These are phyloP conservation scores for Aspergillus neoniger DNA, from an alignment of 2,329 filamentous ascomycete genomes.

Conservation along the genomic window DNA sequence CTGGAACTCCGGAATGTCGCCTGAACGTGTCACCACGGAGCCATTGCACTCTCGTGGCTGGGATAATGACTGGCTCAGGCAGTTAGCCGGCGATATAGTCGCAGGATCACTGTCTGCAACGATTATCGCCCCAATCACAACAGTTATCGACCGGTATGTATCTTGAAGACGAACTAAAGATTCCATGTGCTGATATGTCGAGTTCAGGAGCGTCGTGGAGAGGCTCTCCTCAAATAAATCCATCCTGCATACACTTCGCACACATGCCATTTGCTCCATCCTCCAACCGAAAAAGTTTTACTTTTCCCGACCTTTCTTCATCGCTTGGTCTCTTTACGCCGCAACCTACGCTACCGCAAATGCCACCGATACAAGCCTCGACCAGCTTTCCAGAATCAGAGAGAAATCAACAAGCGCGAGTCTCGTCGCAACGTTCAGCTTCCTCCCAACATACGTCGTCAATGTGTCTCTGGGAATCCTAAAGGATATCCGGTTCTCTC, in stretches of 20 bases:
- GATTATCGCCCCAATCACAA: conserved; percentile 28
- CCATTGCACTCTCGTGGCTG: not conserved
- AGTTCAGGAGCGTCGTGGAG: conserved; percentile 28
- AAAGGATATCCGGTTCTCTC: conserved; percentile 50
- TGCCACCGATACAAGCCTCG: conserved; percentile 70
- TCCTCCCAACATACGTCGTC: conserved; percentile 56
- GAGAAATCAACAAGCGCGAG: conserved; percentile 45
- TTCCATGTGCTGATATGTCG: not conserved
- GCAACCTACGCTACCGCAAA: conserved; percentile 87
- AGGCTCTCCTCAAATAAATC: conserved; percentile 26
- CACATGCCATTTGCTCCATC: conserved; percentile 24
- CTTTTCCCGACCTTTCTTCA: conserved; percentile 39
- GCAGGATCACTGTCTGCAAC: conserved; percentile 30
- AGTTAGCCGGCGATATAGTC: conserved; percentile 26
- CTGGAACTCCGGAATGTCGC: not conserved
- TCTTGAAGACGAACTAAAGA: not conserved
- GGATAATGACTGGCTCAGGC: not conserved
- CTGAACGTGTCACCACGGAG: not conserved
- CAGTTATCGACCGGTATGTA: conserved; percentile 32
- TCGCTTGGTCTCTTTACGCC: conserved; percentile 65
- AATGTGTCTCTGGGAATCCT: conserved; percentile 34
- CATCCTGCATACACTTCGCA: conserved; percentile 24
- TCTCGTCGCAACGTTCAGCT: conserved; percentile 58
- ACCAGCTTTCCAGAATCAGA: conserved; percentile 49
- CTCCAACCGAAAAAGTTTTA: conserved; percentile 31